Conservation (phyloP, 2,329 filamentous ascomycete genomes). For the Trichoderma koningiopsis region DNA sequence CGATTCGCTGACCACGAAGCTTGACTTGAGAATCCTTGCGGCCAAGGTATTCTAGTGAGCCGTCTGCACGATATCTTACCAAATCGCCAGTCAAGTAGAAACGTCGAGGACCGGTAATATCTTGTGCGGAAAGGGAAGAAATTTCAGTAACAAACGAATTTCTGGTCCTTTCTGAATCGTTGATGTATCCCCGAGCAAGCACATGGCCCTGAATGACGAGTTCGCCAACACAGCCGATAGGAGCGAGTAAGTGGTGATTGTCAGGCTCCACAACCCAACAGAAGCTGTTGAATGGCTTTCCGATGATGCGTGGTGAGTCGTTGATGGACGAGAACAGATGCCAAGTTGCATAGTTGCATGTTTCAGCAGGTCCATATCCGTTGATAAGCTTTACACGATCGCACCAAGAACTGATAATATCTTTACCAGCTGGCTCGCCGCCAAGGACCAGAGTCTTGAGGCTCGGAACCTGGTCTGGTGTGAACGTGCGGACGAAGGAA, state of each 20-base stretch:
- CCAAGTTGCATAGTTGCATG: constrained; percentile 33
- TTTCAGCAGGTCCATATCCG: constrained; percentile 47
- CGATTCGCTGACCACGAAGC: constrained; percentile 56
- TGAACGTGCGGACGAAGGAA: constrained; percentile 10
- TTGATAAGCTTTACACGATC: constrained; percentile 41
- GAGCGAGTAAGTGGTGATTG: constrained; percentile 29
- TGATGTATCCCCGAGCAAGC: constrained; percentile 52
- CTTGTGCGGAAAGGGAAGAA: neutral
- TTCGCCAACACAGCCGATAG: constrained; percentile 35
- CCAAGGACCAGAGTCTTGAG: constrained; percentile 18
- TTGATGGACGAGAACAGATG: neutral
- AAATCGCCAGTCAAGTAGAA: constrained; percentile 52
- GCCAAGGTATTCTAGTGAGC: constrained; percentile 47
- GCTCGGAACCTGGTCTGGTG: constrained; percentile 14
- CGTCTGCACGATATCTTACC: constrained; percentile 43
- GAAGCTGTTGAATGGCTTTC: constrained; percentile 16
- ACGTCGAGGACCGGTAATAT: constrained; percentile 20
- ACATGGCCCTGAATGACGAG: constrained; percentile 45
- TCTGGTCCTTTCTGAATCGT: constrained; percentile 42
- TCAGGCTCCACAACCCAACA: constrained; percentile 31
- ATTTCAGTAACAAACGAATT: constrained; percentile 51
- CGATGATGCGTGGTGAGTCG: constrained; percentile 11
- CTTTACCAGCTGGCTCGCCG: constrained; percentile 15
- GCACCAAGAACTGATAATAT: neutral
- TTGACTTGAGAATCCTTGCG: constrained; percentile 60